Percentiles rank a stretch among this genome's conserved stretches.
These are phyloP conservation scores for Astrothelium macrocarpum DNA, from an alignment of 495 filamentous ascomycete genomes.

Conservation along the genomic window DNA sequence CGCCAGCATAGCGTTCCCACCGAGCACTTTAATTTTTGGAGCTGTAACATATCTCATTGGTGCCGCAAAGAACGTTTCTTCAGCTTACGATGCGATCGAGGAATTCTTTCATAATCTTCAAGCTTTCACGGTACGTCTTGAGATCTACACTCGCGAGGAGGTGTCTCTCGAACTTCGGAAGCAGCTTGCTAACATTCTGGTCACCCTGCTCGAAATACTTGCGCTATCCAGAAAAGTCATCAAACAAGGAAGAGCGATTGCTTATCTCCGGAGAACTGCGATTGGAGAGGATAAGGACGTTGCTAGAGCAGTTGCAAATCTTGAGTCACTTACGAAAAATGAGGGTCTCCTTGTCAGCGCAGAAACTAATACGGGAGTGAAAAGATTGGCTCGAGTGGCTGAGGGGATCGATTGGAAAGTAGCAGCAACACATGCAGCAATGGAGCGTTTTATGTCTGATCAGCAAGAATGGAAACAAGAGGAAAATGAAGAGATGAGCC, in stretches of 20 bases:
- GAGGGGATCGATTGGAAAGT: conserved; percentile 17
- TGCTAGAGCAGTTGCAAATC: conserved; percentile 20
- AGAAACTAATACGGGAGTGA: conserved; percentile 25
- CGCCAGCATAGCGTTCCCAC: conserved; percentile 22
- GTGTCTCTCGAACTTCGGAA: conserved; percentile 23
- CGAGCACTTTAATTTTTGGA: conserved; percentile 25
- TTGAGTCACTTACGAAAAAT: conserved; percentile 22
- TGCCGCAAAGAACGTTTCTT: conserved; percentile 30
- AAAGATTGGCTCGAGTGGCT: conserved; percentile 17
- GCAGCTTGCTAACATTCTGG: conserved; percentile 29
- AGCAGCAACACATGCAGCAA: conserved; percentile 9
- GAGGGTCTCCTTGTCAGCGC: conserved; percentile 29
- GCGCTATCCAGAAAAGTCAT: conserved; percentile 27
- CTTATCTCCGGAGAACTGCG: conserved; percentile 19
- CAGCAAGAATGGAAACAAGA: background rate
- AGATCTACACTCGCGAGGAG: conserved; percentile 22
- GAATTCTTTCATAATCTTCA: conserved; percentile 26
- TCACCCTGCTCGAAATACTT: conserved; percentile 31
- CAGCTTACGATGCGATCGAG: conserved; percentile 27
- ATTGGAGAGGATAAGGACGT: conserved; percentile 26
- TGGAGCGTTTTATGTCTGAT: background rate
- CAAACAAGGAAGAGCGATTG: conserved; percentile 23
- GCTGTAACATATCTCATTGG: conserved; percentile 27
- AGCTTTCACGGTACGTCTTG: conserved; percentile 30
- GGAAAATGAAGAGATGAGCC: conserved; percentile 9